Evolutionary conservation across 805 yeast species (phyloP).

Genomic region (Isabelozyma rhagii): DNA sequence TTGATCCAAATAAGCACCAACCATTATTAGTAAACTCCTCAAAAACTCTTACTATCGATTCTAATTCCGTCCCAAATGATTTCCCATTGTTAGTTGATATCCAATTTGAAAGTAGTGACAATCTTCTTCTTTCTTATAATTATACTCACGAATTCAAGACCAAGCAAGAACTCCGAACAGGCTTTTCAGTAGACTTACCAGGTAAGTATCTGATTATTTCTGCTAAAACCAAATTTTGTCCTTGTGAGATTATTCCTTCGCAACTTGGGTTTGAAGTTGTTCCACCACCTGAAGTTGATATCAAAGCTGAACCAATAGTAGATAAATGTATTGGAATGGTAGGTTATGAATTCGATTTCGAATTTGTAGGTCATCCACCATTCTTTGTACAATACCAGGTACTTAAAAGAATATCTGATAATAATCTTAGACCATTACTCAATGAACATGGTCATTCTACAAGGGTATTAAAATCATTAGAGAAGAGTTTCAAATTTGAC

Average conservation of each 20-base stretch:
- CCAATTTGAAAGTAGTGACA: constrained; percentile 20
- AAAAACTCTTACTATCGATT: constrained; percentile 5
- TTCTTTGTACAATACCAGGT: constrained; percentile 64
- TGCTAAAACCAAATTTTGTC: constrained; percentile 61
- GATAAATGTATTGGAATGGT: constrained; percentile 93
- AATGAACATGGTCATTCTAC: constrained; percentile 27
- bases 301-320: constrained; percentile 56
- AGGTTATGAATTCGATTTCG: constrained; percentile 69
- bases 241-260: constrained; percentile 46
- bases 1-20: constrained; percentile 13
- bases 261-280: constrained; percentile 44
- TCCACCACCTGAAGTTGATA: constrained; percentile 36
- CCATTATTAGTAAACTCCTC: constrained; percentile 22
- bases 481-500: constrained; percentile 35
- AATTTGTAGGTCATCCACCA: constrained; percentile 79
- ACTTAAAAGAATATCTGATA: constrained; percentile 41
- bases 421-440: constrained; percentile 27
- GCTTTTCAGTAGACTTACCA: constrained; percentile 46
- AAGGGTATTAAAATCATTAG: constrained; percentile 25
- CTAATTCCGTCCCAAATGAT: constrained; percentile 26
- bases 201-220: constrained; percentile 63
- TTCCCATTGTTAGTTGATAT: constrained; percentile 46
- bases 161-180: constrained; percentile 22
- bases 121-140: constrained; percentile 14
- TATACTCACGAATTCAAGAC: constrained; percentile 22